Evolutionary conservation across 73 alveolate species (phyloP), one percentile per base, ranked within the genome.

Genomic region (Durusdinium trenchii): DNA sequence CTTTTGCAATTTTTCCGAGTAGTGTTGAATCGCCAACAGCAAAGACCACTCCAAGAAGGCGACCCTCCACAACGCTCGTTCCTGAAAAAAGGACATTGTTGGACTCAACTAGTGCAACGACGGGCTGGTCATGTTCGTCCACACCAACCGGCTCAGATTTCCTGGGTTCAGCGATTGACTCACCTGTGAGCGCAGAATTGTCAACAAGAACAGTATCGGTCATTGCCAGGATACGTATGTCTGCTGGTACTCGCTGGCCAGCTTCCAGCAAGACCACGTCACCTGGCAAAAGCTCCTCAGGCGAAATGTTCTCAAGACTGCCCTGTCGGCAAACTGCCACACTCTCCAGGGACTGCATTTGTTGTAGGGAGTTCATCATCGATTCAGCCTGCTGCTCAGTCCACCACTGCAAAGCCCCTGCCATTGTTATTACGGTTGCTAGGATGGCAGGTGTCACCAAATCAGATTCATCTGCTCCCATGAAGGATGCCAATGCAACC

Each of bases 351-450:
- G 96, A 89, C 61, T 91, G 98, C 98, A 91, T 36, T 46, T 91
- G 89, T 69, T 91, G 98, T 45, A 91, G n/a, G 43, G 98, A 91
- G 67, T 40, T 57, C 98, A 91, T 91, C 98, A 48, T 47, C 35
- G 78, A 71, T 62, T 91, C 98, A 12, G 98, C 98, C 35, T 91
- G 98, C 79, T 71, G 98, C 60, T 91, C 98, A 0, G 98, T 91
- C 98, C 98, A 91, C 98, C 98, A 91, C 90, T 91, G 98, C 36
- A 91, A 3, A 6, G 79, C 78, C 32, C 98, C 98, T 43, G 98
- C 98, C 78, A 73, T 48, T 76, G 89, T 73, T 35, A 91, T 91
- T 32, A 91, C 98, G 7, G 91, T 73, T n/a, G 98, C 87, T 32
- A 91, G 90, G 23, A 91, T 73, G 45, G 71, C 89, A 3, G 98